Percentiles rank a stretch among this genome's conserved stretches.
These are phyloP conservation scores for Huntiella savannae DNA, from an alignment of 2,329 filamentous ascomycete genomes.

Conservation along the genomic window DNA sequence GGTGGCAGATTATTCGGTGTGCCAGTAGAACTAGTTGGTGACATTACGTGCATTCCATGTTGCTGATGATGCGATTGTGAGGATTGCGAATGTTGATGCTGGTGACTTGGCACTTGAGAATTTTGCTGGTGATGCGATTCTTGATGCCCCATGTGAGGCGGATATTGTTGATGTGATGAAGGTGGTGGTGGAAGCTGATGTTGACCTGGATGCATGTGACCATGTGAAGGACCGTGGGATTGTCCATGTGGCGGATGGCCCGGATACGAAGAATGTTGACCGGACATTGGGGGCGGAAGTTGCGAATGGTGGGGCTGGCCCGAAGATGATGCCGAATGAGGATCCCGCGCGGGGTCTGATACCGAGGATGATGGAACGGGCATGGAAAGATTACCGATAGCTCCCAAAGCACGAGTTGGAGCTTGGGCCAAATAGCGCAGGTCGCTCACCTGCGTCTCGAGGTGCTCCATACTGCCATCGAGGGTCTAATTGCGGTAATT, in stretches of 20 bases:
- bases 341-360: conserved; percentile 32
- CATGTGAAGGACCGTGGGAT: conserved; percentile 1
- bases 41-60: conserved; percentile 1
- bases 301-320: conserved; percentile 17
- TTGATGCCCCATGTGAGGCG: background rate
- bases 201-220: background rate
- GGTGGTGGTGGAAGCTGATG: conserved; percentile 1
- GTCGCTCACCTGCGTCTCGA: conserved; percentile 35
- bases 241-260: background rate
- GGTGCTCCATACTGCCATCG: conserved; percentile 28
- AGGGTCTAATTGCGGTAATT: background rate
- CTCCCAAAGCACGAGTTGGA: conserved; percentile 18
- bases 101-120: background rate
- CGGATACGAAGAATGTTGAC: conserved; percentile 6
- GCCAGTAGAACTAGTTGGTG: conserved; percentile 1
- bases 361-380: conserved; percentile 19
- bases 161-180: background rate
- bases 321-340: conserved; percentile 10
- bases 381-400: conserved; percentile 8
- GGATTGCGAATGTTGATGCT: background rate
- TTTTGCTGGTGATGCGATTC: conserved; percentile 4
- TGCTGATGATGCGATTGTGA: background rate
- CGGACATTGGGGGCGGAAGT: conserved; percentile 12
- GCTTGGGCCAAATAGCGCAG: conserved; percentile 30
- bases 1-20: background rate